Conservation (phyloP, 768 basidiomycete genomes). For the Russula sp. region DNA sequence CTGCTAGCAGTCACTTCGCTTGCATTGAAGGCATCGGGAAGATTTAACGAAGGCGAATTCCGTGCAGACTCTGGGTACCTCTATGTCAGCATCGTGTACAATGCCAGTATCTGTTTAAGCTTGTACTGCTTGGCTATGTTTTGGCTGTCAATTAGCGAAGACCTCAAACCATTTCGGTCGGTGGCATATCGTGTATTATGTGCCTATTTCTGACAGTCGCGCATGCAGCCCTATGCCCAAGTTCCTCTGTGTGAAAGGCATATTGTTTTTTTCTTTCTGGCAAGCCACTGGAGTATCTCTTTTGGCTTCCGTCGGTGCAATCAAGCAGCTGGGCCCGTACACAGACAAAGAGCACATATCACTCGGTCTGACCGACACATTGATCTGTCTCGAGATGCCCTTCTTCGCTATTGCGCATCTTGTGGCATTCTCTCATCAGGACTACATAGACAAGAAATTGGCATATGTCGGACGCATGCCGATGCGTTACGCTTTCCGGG, state of each 20-base stretch:
- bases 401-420: conserved; percentile 92
- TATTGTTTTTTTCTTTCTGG: conserved; percentile 99
- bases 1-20: conserved; percentile 78
- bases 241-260: conserved; percentile 97
- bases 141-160: conserved; percentile 88
- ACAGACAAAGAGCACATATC: conserved; percentile 86
- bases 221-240: conserved; percentile 78
- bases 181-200: conserved; percentile 26
- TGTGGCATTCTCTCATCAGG: conserved; percentile 88
- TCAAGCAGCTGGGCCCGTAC: conserved; percentile 80
- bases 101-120: conserved; percentile 70
- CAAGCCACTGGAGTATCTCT: conserved; percentile 82
- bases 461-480: conserved; percentile 84
- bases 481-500: conserved; percentile 77
- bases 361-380: conserved; percentile 79
- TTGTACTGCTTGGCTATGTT: conserved; percentile 94
- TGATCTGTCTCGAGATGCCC: conserved; percentile 97
- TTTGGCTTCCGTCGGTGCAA: conserved; percentile 75
- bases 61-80: conserved; percentile 83
- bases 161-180: conserved; percentile 83
- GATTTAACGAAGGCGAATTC: conserved; percentile 87
- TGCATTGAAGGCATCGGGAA: conserved; percentile 79
- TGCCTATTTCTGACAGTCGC: not conserved
- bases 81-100: conserved; percentile 84
- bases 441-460: conserved; percentile 65